A percentile compares a stretch with the other conserved stretches of the same genome.
phyloP scores from a whole-genome alignment of 106 monocot species.

The Platanthera zijinensis region DNA sequence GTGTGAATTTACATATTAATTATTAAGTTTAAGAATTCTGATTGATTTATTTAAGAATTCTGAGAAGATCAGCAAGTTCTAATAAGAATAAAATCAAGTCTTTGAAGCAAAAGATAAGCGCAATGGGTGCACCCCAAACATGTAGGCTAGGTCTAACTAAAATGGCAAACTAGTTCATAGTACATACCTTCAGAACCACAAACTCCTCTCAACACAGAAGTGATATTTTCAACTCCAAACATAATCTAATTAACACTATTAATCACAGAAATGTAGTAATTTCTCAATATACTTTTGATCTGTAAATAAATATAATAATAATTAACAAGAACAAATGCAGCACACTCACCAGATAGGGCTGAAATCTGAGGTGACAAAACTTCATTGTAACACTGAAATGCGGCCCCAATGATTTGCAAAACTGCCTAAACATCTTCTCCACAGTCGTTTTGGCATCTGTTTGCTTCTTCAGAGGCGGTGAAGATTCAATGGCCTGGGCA shows the following conservation, averaged over 20 bases:
- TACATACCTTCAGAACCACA: not conserved
- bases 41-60: too few species aligned
- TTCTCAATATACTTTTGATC: too few species aligned
- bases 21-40: too few species aligned
- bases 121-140: too few species aligned
- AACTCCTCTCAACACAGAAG: not conserved
- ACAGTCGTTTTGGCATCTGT: not conserved
- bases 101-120: too few species aligned
- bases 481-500: not conserved
- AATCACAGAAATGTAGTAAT: too few species aligned
- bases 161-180: too few species aligned
- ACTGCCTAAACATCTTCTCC: constrained; percentile 5
- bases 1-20: too few species aligned
- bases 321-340: not conserved
- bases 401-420: constrained; percentile 4
- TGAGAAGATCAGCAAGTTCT: too few species aligned
- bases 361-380: constrained; percentile 2
- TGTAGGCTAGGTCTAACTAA: too few species aligned
- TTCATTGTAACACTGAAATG: not conserved
- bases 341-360: not conserved
- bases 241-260: not conserved
- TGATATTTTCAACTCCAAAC: not conserved
- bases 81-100: too few species aligned
- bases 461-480: not conserved
- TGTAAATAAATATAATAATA: not conserved